Conservation (phyloP, 495 filamentous ascomycete genomes). For the Hyphodiscus hymeniophilus region DNA sequence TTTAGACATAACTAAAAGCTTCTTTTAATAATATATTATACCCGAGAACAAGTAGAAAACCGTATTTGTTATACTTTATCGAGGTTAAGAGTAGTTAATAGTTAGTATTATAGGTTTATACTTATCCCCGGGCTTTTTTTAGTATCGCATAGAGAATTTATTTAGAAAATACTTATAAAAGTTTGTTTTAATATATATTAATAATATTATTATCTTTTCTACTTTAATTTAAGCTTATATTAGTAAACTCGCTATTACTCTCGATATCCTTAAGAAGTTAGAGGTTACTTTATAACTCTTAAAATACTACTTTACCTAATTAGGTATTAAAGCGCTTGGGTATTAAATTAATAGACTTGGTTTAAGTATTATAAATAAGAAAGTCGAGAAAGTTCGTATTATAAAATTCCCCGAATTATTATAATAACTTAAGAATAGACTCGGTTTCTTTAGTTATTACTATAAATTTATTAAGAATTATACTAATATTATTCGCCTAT, state of each 20-base stretch:
- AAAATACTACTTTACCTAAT: not conserved
- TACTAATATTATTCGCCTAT: not conserved
- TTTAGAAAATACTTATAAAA: not conserved
- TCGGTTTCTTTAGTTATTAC: not conserved
- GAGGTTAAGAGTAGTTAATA: not conserved
- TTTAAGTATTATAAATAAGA: not conserved
- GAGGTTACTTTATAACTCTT: not conserved
- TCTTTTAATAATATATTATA: not conserved
- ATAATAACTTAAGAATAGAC: not conserved
- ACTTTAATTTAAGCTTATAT: not conserved
- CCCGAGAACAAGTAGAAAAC: not conserved
- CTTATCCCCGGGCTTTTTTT: not conserved
- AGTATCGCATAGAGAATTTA: not conserved
- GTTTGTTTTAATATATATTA: slow-evolving; percentile 2
- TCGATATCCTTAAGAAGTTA: not conserved
- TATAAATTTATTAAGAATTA: not conserved
- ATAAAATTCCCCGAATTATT: not conserved
- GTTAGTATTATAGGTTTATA: not conserved
- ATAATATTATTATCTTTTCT: slow-evolving; percentile 4
- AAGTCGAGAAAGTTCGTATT: not conserved
- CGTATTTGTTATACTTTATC: not conserved
- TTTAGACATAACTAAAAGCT: not conserved
- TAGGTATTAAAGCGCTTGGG: not conserved
- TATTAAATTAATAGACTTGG: not conserved
- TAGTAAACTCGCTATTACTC: not conserved